These are phyloP conservation scores for Knoxia roxburghii DNA, from an alignment of 257 asterid genomes.

Conservation along the genomic window DNA sequence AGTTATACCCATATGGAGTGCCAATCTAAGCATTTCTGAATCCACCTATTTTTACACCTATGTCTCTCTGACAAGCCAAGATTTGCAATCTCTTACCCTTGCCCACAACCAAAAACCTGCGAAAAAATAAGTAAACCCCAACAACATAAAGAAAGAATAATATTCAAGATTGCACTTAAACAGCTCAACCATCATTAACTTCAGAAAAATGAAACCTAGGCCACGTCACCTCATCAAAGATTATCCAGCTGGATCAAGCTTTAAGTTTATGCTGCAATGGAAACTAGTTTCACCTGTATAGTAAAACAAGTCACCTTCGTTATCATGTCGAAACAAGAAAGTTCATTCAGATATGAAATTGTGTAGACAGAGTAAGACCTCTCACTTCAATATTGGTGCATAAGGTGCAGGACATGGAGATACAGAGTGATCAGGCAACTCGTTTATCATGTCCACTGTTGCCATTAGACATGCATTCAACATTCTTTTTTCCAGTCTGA, in stretches of 20 bases:
- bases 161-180: neutral
- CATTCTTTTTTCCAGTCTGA: constrained; percentile 77
- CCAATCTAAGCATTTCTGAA: neutral
- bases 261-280: neutral
- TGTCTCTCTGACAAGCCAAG: neutral
- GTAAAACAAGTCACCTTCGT: neutral
- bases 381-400: constrained; percentile 62
- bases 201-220: neutral
- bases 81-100: neutral
- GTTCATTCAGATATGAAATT: constrained; percentile 11
- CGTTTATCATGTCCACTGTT: constrained; percentile 66
- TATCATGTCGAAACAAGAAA: neutral
- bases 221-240: constrained; percentile 13
- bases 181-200: neutral
- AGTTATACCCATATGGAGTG: neutral
- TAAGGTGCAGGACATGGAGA: constrained; percentile 95
- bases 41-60: neutral
- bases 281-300: constrained; percentile 2
- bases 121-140: neutral
- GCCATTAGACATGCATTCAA: constrained; percentile 69
- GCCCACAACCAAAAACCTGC: neutral
- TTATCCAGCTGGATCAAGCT: neutral
- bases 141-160: neutral
- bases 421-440: constrained; percentile 73
- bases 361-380: constrained; percentile 33